phyloP scores from a whole-genome alignment of 345 rosid species.

The Salix koriyanagi region DNA sequence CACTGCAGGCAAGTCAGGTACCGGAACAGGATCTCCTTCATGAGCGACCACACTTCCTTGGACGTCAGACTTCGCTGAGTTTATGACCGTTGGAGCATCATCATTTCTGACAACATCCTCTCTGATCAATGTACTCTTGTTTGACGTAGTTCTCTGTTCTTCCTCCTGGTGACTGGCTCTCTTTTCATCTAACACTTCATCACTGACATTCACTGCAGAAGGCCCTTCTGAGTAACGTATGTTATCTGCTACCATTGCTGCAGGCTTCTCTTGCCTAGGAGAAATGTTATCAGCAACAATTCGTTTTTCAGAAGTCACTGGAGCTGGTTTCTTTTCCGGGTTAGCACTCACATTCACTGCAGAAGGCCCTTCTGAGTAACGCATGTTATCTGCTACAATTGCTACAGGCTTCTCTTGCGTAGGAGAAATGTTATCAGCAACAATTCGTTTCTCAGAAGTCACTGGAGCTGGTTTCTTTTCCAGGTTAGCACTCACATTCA shows the following conservation, averaged over 20 bases:
- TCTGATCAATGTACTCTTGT: background rate
- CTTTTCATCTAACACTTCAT: constrained; percentile 15
- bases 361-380: constrained; percentile 23
- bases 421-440: constrained; percentile 9
- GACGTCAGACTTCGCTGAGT: constrained; percentile 9
- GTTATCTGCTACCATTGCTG: constrained; percentile 33
- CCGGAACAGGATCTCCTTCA: constrained; percentile 53
- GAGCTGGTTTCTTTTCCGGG: constrained; percentile 6
- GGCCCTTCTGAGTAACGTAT: constrained; percentile 28
- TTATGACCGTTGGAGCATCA: background rate
- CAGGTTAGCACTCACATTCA: background rate
- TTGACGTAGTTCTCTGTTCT: constrained; percentile 14
- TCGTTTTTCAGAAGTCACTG: constrained; percentile 11
- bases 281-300: constrained; percentile 7
- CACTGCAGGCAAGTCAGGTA: constrained; percentile 56
- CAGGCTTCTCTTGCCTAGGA: constrained; percentile 22
- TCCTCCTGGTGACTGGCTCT: constrained; percentile 9
- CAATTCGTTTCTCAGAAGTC: constrained; percentile 8
- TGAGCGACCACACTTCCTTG: constrained; percentile 28
- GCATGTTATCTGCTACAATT: constrained; percentile 36
- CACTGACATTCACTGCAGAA: background rate
- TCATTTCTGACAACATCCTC: constrained; percentile 10
- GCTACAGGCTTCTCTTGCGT: constrained; percentile 22
- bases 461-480: constrained; percentile 12
- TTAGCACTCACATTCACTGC: constrained; percentile 1